phyloP scores from a whole-genome alignment of 345 rosid species.

The Hibiscus syriacus region DNA sequence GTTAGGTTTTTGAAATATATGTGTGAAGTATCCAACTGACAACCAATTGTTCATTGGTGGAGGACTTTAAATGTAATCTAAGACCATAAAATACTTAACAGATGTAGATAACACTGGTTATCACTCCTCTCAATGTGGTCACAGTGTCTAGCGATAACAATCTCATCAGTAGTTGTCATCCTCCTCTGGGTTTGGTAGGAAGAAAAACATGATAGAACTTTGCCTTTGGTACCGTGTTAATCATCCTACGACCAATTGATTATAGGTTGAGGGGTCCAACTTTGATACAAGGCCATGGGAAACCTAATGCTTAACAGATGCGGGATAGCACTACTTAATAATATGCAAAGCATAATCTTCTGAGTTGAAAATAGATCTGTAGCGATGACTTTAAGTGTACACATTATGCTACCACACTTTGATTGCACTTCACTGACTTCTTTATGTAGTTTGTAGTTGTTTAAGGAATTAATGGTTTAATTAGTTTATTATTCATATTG shows the following conservation, averaged over 20 bases:
- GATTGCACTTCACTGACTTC: background rate
- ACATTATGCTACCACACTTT: background rate
- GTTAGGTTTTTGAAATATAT: background rate
- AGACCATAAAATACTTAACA: background rate
- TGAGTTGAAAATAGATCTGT: background rate
- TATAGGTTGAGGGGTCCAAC: background rate
- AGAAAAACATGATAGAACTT: background rate
- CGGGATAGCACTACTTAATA: background rate
- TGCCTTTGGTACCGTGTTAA: background rate
- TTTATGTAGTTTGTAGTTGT: background rate
- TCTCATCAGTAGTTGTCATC: background rate
- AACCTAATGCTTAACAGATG: background rate
- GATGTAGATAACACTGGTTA: background rate
- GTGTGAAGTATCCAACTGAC: background rate
- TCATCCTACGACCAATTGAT: background rate
- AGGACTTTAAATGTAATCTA: background rate
- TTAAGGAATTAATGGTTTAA: background rate
- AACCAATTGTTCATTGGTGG: background rate
- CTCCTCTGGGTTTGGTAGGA: background rate
- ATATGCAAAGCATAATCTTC: background rate
- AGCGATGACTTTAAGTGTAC: background rate
- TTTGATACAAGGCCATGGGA: background rate
- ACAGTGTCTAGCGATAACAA: background rate
- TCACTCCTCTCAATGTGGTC: background rate
- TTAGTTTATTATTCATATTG: background rate